Evolutionary conservation across 2,329 filamentous ascomycete species (phyloP), one percentile per base, ranked within the genome.

Genomic region (Aspergillus tanneri): DNA sequence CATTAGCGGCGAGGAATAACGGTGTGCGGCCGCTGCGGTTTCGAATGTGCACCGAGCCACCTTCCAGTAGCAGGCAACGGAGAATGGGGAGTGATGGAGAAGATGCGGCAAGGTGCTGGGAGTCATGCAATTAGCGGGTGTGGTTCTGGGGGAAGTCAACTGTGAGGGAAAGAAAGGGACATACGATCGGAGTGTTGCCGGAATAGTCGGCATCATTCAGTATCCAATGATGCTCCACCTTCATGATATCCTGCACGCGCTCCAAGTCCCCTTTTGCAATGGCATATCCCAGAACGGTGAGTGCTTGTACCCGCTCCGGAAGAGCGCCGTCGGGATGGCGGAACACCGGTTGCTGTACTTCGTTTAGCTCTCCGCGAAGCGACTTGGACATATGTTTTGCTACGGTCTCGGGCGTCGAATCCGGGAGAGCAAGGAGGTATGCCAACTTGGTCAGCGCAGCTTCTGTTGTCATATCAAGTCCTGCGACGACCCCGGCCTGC

Each of bases 371-470:
- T 37, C 91, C 91, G 41, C 89, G 82, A 18, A 96, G 77, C 9
- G 87, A 88, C 19, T 79, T 72, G 5, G 87, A 84, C 82, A 96
- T 95, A 52, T 79, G 78, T 52, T 75, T 76, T 3, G 83, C 78
- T 22, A 96, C 83, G 18, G 88, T 84, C 44, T 79, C 74, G 6
- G 81, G 77, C 0, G 80, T 78, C n/a, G 87, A 75, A 24, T 76
- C 78, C 1, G 86, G 83, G 4, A 82, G 69, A 4, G 88, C 87
- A 14, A 96, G 79, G 3, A 96, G 80, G 67, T 95, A 95, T 1
- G 89, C 88, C 22, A 96, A 79, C 70, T 96, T 96, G 16, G 91
- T 93, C 57, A 96, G 80, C 5, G 91, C 91, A 2, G 89, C 91
- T 72, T 96, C 91, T 18, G 87, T 87, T 0, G 91, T 96, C 71